Base-by-base conservation (phyloP, 371 early-diverging fungal genomes). In the Mortierella sp. region DNA sequence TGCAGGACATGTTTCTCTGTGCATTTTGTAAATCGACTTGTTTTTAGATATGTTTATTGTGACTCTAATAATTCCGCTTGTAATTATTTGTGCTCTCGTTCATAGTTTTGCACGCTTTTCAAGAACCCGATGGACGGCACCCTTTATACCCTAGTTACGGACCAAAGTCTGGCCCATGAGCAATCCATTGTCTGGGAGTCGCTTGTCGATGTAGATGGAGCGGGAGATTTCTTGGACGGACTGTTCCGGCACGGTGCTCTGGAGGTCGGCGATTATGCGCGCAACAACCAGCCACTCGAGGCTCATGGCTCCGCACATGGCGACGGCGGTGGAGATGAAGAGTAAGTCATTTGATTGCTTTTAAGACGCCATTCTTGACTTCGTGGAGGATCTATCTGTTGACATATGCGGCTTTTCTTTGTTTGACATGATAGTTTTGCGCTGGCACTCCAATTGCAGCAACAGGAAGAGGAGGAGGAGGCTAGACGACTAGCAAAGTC, bases 81-180 rank as follows among this genome's bases (percentile, higher is more conserved):
- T 2, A 61, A 61, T 37, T 61, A 37, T 34, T 39, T 29, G 45
- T 66, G n/a, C n/a, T n/a, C n/a, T n/a, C n/a, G n/a, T n/a, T n/a
- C n/a, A 31, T 79, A 93, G 92, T 97, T 97, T 71, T 93, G 92
- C 4, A 96, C 96, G 1, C 85, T 98, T 26, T 93, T 88, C 77
- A 93, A 93, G 85, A 93, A 93, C 70, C 85, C 89, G 0, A 73
- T 87, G 75, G 86, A 81, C 10, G 89, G 86, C 0, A 90, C 86
- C 31, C 87, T 98, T 24, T 96, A 89, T 84, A 91, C 93, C 48
- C 89, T 98, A 34, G 95, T 96, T 47, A 97, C 97, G 4, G 98
- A 98, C 77, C 92, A 95, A 37, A 95, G 94, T 11, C 88, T 96
- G 69, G 91, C 92, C 0, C 87, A 88, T 40, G 92, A 94, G 64